Evolutionary conservation across 2,329 filamentous ascomycete species (phyloP).

Genomic region (Exophiala bonariae): DNA sequence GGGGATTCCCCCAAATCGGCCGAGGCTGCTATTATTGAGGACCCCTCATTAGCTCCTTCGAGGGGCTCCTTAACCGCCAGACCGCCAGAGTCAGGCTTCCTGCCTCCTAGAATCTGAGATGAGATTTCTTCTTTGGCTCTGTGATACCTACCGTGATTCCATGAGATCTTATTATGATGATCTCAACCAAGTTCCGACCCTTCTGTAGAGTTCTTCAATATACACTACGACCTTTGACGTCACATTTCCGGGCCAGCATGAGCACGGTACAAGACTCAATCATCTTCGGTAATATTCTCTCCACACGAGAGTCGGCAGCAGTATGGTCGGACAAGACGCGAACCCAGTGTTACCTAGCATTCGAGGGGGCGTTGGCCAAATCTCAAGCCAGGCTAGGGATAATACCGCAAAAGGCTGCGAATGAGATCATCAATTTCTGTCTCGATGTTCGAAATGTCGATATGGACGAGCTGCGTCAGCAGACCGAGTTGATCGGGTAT

Average conservation of each 20-base stretch:
- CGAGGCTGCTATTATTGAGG: too few species aligned
- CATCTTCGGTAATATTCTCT: conserved; percentile 28
- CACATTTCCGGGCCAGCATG: conserved; percentile 10
- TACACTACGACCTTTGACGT: too few species aligned
- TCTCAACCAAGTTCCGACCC: too few species aligned
- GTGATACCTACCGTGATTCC: too few species aligned
- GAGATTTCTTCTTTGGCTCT: too few species aligned
- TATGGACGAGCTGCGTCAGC: conserved; percentile 19
- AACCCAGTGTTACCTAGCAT: conserved; percentile 26
- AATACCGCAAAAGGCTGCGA: conserved; percentile 25
- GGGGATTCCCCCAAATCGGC: too few species aligned
- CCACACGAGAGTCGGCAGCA: conserved; percentile 23
- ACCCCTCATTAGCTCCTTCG: too few species aligned
- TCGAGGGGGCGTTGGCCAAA: conserved; percentile 25
- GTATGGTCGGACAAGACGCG: conserved; percentile 28
- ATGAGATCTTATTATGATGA: too few species aligned
- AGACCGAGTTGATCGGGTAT: conserved; percentile 28
- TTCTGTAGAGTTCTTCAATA: too few species aligned
- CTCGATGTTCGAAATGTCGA: conserved; percentile 23
- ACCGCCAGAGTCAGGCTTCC: too few species aligned
- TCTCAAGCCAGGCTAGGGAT: conserved; percentile 26
- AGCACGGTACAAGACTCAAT: conserved; percentile 27
- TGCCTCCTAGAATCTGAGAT: too few species aligned
- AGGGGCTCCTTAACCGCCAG: too few species aligned
- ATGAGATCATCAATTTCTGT: conserved; percentile 25